These are phyloP conservation scores for Venturia carpophila DNA, from an alignment of 2,329 filamentous ascomycete genomes.

Conservation along the genomic window DNA sequence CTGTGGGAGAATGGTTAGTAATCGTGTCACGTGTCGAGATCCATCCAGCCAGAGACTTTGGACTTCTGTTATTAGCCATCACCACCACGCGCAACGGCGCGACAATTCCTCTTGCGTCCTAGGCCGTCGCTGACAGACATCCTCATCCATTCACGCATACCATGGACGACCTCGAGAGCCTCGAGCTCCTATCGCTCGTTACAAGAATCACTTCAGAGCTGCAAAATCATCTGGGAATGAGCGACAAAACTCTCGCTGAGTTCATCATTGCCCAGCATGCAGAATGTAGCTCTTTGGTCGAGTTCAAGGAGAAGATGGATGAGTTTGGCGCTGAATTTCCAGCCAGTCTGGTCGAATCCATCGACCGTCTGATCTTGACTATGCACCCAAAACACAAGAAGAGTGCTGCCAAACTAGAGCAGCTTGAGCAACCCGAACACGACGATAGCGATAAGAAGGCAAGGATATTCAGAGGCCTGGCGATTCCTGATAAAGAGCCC, in stretches of 20 bases:
- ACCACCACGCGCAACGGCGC: not conserved
- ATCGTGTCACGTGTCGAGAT: not conserved
- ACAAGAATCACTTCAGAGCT: conserved; percentile 91
- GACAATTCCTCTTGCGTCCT: not conserved
- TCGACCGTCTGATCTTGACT: conserved; percentile 78
- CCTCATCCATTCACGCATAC: conserved; percentile 3
- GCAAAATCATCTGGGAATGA: conserved; percentile 85
- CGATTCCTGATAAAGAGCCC: conserved; percentile 68
- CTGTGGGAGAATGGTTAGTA: too few relatives aligned
- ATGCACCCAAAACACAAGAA: conserved; percentile 86
- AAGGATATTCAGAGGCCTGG: conserved; percentile 81
- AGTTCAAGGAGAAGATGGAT: conserved; percentile 70
- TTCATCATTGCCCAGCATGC: conserved; percentile 88
- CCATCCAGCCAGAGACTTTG: not conserved
- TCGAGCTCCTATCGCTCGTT: conserved; percentile 89
- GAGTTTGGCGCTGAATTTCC: conserved; percentile 77
- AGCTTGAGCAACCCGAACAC: conserved; percentile 31
- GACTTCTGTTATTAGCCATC: not conserved
- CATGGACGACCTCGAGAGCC: conserved; percentile 86
- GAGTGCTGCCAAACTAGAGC: conserved; percentile 33
- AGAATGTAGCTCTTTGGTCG: conserved; percentile 59
- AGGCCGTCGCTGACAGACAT: not conserved
- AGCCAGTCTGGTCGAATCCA: conserved; percentile 76
- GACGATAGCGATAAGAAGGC: conserved; percentile 61
- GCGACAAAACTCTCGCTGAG: conserved; percentile 90